Evolutionary conservation across 768 basidiomycete species (phyloP).

Genomic region (Chalciporus piperatus): DNA sequence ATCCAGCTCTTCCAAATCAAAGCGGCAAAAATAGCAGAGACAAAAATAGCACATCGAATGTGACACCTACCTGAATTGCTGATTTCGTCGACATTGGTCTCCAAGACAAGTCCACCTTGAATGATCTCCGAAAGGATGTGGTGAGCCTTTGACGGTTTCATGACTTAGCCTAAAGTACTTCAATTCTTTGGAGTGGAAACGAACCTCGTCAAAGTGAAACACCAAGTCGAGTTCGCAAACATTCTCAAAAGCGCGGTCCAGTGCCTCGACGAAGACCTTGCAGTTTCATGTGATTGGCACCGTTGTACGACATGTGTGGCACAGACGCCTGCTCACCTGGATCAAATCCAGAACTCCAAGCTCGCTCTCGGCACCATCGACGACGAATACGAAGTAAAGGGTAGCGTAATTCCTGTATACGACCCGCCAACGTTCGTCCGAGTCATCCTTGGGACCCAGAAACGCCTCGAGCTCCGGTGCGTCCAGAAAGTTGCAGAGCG

Average conservation of each 20-base stretch:
- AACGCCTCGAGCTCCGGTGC: slow-evolving; percentile 82
- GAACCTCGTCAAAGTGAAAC: slow-evolving; percentile 96
- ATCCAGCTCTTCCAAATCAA: background rate
- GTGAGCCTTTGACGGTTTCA: slow-evolving; percentile 63
- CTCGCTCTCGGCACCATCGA: slow-evolving; percentile 95
- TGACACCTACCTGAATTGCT: slow-evolving; percentile 57
- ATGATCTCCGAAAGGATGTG: slow-evolving; percentile 95
- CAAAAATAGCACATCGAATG: background rate
- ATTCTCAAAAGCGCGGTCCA: slow-evolving; percentile 95
- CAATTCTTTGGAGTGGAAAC: slow-evolving; percentile 12
- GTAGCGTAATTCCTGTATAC: slow-evolving; percentile 97
- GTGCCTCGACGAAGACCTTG: slow-evolving; percentile 91
- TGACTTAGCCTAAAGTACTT: background rate
- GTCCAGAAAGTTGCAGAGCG: slow-evolving; percentile 95
- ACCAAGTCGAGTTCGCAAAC: slow-evolving; percentile 98
- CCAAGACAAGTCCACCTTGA: slow-evolving; percentile 93
- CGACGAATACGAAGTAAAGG: slow-evolving; percentile 95
- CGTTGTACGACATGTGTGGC: background rate
- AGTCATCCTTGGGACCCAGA: slow-evolving; percentile 50
- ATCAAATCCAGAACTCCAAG: slow-evolving; percentile 94
- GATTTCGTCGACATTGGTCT: slow-evolving; percentile 91
- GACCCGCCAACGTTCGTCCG: slow-evolving; percentile 71
- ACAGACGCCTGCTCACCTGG: slow-evolving; percentile 58
- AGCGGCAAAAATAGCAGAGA: background rate
- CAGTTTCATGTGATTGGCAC: slow-evolving; percentile 1